These are phyloP conservation scores for Trypanosoma lewisi DNA, from an alignment of 208 protist genomes.

Conservation along the genomic window DNA sequence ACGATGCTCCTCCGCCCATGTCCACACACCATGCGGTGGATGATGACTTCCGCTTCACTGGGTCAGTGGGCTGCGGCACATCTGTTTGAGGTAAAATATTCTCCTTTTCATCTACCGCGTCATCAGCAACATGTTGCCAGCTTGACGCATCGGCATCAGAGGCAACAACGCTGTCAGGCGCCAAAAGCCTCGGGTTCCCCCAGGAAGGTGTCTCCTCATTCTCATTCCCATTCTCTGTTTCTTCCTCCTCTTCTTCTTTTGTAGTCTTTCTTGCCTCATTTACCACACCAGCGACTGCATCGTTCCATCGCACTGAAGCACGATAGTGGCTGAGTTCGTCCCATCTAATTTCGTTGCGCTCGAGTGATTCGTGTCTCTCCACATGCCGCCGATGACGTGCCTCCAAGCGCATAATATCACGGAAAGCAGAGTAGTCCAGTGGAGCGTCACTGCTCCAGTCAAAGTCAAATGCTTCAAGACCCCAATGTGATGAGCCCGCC, in stretches of 20 bases:
- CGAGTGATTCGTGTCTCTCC: slow-evolving; percentile 15
- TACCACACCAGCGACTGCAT: not conserved
- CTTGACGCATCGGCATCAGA: not conserved
- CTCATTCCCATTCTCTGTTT: not conserved
- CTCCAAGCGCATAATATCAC: slow-evolving; percentile 12
- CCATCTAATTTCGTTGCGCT: slow-evolving; percentile 26
- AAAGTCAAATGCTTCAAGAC: slow-evolving; percentile 14
- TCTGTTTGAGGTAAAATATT: slow-evolving; percentile 10
- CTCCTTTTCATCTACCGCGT: slow-evolving; percentile 7
- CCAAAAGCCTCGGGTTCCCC: not conserved
- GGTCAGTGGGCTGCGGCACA: not conserved
- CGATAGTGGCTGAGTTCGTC: slow-evolving; percentile 17
- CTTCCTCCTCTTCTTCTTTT: not conserved
- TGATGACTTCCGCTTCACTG: not conserved
- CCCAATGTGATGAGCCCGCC: not conserved
- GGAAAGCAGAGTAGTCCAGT: not conserved
- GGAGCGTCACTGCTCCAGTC: not conserved
- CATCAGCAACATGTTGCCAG: not conserved
- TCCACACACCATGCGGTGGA: slow-evolving; percentile 19
- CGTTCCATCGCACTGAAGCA: not conserved
- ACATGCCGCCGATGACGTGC: slow-evolving; percentile 14
- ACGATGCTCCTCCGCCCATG: slow-evolving; percentile 16
- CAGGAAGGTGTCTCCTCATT: not conserved
- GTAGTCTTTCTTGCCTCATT: not conserved
- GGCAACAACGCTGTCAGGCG: not conserved